phyloP scores from a whole-genome alignment of 352 stramenopile genomes.

The Thraustochytrium sp. region DNA sequence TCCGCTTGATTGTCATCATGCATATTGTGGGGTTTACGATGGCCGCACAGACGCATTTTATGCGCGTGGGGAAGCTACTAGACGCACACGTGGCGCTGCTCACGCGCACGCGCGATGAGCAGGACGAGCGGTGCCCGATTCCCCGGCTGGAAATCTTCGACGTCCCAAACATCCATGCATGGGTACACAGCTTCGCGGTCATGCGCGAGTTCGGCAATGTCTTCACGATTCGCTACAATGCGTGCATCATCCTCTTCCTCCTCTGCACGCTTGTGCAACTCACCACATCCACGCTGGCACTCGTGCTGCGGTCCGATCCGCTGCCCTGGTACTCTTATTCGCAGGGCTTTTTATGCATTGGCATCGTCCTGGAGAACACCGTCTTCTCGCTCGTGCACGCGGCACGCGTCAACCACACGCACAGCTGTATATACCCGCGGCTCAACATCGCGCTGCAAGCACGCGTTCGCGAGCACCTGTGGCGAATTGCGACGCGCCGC shows the following conservation, averaged over 20 bases:
- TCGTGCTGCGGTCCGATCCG: neutral
- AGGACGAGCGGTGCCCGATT: neutral
- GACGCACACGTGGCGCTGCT: neutral
- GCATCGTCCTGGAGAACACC: neutral
- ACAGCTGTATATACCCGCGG: neutral
- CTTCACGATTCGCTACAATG: slow-evolving; percentile 5
- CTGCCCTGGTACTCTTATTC: neutral
- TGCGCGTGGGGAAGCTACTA: neutral
- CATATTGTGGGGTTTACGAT: neutral
- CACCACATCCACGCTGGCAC: neutral
- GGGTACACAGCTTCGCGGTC: neutral
- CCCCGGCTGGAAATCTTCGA: neutral
- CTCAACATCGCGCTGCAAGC: neutral
- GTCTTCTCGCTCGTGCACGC: neutral
- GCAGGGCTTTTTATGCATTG: neutral
- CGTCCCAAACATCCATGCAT: neutral
- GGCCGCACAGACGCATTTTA: neutral
- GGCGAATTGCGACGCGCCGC: neutral
- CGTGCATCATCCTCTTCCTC: neutral
- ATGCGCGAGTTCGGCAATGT: neutral
- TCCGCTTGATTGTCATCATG: neutral
- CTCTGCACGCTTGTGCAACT: neutral
- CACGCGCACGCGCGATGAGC: no score
- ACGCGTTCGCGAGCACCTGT: neutral
- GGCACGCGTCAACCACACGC: neutral